phyloP scores from a whole-genome alignment of 2,329 filamentous ascomycete genomes.

The Trichoderma hamatum region DNA sequence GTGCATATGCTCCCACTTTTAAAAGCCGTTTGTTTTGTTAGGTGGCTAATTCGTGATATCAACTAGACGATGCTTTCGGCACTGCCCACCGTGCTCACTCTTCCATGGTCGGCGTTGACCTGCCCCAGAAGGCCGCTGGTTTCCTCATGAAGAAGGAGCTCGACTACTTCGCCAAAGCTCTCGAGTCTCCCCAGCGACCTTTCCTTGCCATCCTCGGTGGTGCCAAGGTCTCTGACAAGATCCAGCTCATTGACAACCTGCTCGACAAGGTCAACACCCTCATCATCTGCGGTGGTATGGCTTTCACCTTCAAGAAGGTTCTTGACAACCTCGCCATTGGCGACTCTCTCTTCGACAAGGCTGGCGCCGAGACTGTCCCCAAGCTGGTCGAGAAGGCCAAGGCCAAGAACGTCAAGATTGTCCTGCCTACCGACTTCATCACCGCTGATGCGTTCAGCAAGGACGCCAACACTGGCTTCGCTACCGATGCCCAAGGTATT shows the following conservation, averaged over 20 bases:
- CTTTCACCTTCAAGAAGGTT: constrained; percentile 99
- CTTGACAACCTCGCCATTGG: constrained; percentile 88
- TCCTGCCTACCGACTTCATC: constrained; percentile 92
- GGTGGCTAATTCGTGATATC: constrained; percentile 14
- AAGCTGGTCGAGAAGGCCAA: constrained; percentile 93
- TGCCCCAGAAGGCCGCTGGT: constrained; percentile 94
- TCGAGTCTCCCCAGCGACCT: constrained; percentile 88
- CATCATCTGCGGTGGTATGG: constrained; percentile 96
- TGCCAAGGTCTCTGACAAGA: constrained; percentile 99
- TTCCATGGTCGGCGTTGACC: constrained; percentile 96
- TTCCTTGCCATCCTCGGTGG: constrained; percentile 99
- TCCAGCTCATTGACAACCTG: constrained; percentile 98
- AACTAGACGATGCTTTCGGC: constrained; percentile 91
- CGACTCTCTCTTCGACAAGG: constrained; percentile 89
- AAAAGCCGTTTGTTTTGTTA: background rate
- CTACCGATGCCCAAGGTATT: constrained; percentile 87
- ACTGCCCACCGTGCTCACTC: constrained; percentile 98
- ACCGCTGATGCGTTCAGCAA: constrained; percentile 93
- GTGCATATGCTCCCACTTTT: constrained; percentile 40
- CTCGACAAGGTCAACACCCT: constrained; percentile 97
- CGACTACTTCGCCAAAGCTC: constrained; percentile 97
- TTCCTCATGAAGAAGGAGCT: constrained; percentile 99
- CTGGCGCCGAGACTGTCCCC: constrained; percentile 86
- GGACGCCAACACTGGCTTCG: constrained; percentile 78
- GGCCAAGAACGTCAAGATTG: constrained; percentile 92